Percentiles rank a stretch among this genome's conserved stretches.
Evolutionary conservation across 345 rosid genomes (phyloP).

Genomic region (Brassica carinata): DNA sequence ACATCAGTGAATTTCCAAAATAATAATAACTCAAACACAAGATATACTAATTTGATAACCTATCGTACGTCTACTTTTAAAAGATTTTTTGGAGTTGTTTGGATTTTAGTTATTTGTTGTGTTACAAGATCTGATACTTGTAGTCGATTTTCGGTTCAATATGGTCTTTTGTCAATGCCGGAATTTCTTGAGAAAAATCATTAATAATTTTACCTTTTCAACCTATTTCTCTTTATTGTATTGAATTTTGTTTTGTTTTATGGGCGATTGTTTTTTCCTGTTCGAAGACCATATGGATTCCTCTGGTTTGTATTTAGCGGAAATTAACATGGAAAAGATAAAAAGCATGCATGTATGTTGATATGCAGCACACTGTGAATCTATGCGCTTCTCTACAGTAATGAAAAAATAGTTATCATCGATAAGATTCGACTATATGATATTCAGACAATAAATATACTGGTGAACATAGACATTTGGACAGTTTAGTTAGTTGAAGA

Average conservation of each 20-base stretch:
- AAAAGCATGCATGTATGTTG: neutral
- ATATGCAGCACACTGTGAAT: neutral
- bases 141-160: neutral
- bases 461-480: slow-evolving; percentile 19
- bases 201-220: neutral
- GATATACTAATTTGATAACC: neutral
- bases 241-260: neutral
- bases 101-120: neutral
- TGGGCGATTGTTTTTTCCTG: neutral
- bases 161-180: neutral
- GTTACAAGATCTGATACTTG: neutral
- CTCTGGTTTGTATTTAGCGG: neutral
- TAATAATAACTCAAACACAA: neutral
- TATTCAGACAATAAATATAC: neutral
- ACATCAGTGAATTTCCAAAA: neutral
- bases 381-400: neutral
- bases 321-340: neutral
- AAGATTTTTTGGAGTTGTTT: neutral
- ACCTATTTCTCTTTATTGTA: neutral
- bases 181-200: neutral
- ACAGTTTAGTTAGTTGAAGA: slow-evolving; percentile 39
- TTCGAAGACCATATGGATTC: neutral
- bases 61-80: neutral
- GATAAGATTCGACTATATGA: neutral
- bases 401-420: neutral